Percentiles rank a stretch among this genome's conserved stretches.
phyloP scores from a whole-genome alignment of 2,329 filamentous ascomycete genomes.

The Graphilbum ipis-grandicollis region DNA sequence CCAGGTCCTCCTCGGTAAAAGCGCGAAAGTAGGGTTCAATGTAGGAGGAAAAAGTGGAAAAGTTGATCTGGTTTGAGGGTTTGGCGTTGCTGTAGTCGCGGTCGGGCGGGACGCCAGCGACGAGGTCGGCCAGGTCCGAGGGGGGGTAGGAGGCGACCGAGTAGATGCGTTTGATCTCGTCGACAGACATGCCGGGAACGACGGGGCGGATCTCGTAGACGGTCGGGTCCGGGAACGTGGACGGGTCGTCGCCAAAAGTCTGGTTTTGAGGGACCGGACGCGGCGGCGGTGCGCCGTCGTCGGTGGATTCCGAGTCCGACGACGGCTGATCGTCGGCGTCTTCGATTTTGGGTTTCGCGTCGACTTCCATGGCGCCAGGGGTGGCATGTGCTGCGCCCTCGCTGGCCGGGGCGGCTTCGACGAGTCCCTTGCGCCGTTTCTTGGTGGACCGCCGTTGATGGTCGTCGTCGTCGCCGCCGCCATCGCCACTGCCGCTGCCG shows the following conservation, averaged over 20 bases:
- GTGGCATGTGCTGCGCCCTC: no score
- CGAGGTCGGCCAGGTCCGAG: slow-evolving; percentile 65
- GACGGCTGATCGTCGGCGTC: slow-evolving; percentile 19
- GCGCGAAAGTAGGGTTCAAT: slow-evolving; percentile 82
- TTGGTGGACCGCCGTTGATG: slow-evolving; percentile 41
- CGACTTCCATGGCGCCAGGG: slow-evolving; percentile 6
- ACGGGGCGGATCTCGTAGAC: slow-evolving; percentile 80
- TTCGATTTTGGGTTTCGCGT: slow-evolving; percentile 11
- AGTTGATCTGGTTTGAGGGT: slow-evolving; percentile 84
- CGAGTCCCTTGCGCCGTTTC: slow-evolving; percentile 61
- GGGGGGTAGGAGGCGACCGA: slow-evolving; percentile 72
- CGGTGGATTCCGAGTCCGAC: slow-evolving; percentile 30
- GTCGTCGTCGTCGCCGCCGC: slow-evolving; percentile 28
- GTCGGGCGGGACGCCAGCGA: slow-evolving; percentile 78
- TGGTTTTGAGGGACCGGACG: slow-evolving; percentile 59
- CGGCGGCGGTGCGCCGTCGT: slow-evolving; percentile 42
- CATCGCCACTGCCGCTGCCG: no score
- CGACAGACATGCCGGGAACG: slow-evolving; percentile 57
- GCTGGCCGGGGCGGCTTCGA: slow-evolving; percentile 29
- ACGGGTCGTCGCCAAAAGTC: slow-evolving; percentile 83
- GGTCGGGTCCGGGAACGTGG: slow-evolving; percentile 79
- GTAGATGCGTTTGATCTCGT: slow-evolving; percentile 77
- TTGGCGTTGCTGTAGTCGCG: slow-evolving; percentile 93
- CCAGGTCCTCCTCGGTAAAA: slow-evolving; percentile 83
- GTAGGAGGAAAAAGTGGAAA: slow-evolving; percentile 81